A percentile compares a stretch with the other conserved stretches of the same genome.
These are phyloP conservation scores for Acarospora socialis DNA, from an alignment of 2,329 filamentous ascomycete genomes.

Conservation along the genomic window DNA sequence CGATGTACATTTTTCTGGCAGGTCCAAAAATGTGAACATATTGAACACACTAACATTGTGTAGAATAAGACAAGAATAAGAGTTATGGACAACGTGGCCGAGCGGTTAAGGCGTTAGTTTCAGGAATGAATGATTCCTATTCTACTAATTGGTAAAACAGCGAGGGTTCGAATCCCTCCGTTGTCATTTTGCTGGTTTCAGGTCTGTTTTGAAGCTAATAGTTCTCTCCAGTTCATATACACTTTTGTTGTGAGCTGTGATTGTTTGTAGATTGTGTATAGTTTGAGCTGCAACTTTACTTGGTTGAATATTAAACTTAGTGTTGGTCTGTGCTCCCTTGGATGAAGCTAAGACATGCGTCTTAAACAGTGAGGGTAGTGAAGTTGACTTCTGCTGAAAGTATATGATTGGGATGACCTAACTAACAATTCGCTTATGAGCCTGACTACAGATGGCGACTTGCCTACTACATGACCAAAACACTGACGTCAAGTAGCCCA, in stretches of 20 bases:
- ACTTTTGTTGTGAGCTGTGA: no score
- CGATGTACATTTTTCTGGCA: no score
- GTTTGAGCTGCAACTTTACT: background rate
- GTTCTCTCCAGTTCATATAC: no score
- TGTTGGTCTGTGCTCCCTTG: background rate
- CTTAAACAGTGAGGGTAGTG: background rate
- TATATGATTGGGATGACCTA: no score
- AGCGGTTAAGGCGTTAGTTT: slow-evolving; percentile 27
- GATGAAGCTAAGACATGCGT: background rate
- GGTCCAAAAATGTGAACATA: no score
- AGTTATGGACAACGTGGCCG: slow-evolving; percentile 22
- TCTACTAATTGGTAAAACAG: slow-evolving; percentile 22
- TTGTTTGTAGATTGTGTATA: background rate
- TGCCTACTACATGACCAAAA: no score
- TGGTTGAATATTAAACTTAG: background rate
- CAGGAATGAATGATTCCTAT: slow-evolving; percentile 13
- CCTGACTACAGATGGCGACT: no score
- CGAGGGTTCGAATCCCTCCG: slow-evolving; percentile 24
- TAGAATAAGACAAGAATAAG: no score
- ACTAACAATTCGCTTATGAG: no score
- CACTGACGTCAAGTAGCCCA: background rate
- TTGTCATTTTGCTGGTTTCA: slow-evolving; percentile 12
- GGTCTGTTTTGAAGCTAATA: no score
- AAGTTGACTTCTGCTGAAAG: no score
- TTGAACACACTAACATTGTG: no score